Evolutionary conservation across 345 rosid species (phyloP).

Genomic region (Eucalyptus virginea): DNA sequence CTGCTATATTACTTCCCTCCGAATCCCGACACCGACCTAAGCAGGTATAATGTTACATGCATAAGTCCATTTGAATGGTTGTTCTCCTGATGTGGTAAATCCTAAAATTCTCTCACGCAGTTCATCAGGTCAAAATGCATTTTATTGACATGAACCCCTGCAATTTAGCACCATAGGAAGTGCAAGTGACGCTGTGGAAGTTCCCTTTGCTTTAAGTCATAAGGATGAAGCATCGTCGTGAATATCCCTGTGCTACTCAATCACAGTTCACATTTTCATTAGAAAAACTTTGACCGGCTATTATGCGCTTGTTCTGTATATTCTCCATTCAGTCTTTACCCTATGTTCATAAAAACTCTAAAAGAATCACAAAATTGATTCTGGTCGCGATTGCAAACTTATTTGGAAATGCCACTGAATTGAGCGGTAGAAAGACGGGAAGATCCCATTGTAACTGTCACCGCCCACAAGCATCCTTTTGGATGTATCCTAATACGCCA

Average conservation of each 20-base stretch:
- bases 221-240: neutral
- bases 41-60: constrained; percentile 25
- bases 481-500: neutral
- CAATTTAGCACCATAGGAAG: neutral
- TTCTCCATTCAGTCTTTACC: neutral
- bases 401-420: neutral
- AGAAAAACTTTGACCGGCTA: neutral
- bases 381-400: neutral
- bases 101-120: neutral
- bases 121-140: neutral
- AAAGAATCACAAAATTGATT: neutral
- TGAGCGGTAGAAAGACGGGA: neutral
- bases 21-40: constrained; percentile 50
- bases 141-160: neutral
- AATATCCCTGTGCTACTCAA: neutral
- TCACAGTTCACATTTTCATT: neutral
- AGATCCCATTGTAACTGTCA: neutral
- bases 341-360: neutral
- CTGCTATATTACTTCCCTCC: constrained; percentile 89
- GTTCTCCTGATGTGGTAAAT: neutral
- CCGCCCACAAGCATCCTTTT: neutral
- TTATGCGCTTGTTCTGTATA: neutral
- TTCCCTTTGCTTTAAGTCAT: neutral
- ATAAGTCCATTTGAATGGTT: neutral
- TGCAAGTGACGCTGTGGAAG: neutral